Evolutionary conservation across 179 eudicot genomes (phyloP), one percentile per base, ranked within the genome.

Genomic region (Spergularia azorica): DNA sequence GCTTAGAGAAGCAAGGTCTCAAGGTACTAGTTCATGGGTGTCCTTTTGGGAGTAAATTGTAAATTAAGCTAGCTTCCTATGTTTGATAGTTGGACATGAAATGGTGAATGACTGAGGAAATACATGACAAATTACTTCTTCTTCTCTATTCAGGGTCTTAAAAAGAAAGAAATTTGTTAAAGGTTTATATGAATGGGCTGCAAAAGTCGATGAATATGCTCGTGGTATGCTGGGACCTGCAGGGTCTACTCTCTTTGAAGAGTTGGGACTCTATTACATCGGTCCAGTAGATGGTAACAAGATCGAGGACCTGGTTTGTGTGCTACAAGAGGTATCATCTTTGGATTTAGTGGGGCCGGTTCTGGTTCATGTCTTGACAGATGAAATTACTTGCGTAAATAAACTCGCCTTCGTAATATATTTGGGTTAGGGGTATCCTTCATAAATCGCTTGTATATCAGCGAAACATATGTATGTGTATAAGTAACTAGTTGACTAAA

Each of bases 271-370:
- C 75, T 94, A 94, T 76, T 94, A 94, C 79, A 94, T 94, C 72
- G 98, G 98, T 73, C 98, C 98, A 26, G 89, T 94, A 32, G 97
- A 94, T 82, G 98, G 98, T 8, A 88, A 88, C 84, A 92, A 89
- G 71, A 83, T 94, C 68, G 95, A 90, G 68, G 97, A 94, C 80
- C 95, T 94, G 59, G 70, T 92, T 9, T 92, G 97, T 84, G 95
- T 94, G 65, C 79, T 94, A 56, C 83, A 83, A 79, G 91, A 92
- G 82, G 97, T 94, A 75, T 93, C 98, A 59, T 89, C 98, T 15
- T 81, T 92, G 88, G 91, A 89, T 79, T 90, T 97, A 12, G 92
- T 89, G 90, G 98, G 98, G 46, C 97, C 98, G 62, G 98, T 94
- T 50, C 79, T 94, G 73, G 77, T 94, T 77, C 97, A 94, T 83